Conservation (phyloP, 305 asterid genomes). For the Fraxinus floribunda region DNA sequence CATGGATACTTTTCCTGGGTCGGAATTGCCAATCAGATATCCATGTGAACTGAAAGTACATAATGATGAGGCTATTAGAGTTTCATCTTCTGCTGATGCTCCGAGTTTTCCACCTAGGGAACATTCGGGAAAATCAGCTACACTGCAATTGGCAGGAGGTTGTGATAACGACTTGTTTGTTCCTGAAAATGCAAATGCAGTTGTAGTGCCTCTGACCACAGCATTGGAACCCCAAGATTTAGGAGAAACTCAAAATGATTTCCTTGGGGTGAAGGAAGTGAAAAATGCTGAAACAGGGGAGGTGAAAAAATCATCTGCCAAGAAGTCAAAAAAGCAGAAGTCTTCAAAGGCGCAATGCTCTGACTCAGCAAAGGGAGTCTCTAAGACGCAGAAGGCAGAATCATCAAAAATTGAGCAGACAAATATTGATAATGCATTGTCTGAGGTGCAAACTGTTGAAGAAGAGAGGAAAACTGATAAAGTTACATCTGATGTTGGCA, state of each 20-base stretch:
- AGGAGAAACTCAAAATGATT: constrained; percentile 32
- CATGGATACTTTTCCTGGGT: constrained; percentile 25
- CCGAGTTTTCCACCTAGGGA: constrained; percentile 28
- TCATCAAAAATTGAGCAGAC: constrained; percentile 38
- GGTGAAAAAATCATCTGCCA: constrained; percentile 58
- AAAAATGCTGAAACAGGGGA: constrained; percentile 46
- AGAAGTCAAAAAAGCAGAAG: constrained; percentile 77
- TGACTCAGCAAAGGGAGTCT: constrained; percentile 35
- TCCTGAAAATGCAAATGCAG: constrained; percentile 27
- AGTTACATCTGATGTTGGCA: constrained; percentile 26
- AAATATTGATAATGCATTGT: constrained; percentile 29
- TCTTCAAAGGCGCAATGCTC: constrained; percentile 46
- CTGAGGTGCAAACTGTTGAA: constrained; percentile 30
- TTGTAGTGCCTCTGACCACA: constrained; percentile 26
- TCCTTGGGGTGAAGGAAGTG: constrained; percentile 41
- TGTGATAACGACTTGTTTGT: constrained; percentile 21
- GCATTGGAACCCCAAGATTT: constrained; percentile 28
- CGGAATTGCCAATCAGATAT: constrained; percentile 26
- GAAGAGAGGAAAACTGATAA: constrained; percentile 30
- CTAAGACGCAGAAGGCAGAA: constrained; percentile 43
- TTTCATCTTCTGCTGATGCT: constrained; percentile 21
- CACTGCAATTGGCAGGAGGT: constrained; percentile 26
- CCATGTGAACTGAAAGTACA: constrained; percentile 30
- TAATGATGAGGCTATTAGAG: constrained; percentile 26
- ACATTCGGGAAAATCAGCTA: constrained; percentile 28